Base-by-base conservation (phyloP, 2,329 filamentous ascomycete species). In the Diaporthe helianthi region DNA sequence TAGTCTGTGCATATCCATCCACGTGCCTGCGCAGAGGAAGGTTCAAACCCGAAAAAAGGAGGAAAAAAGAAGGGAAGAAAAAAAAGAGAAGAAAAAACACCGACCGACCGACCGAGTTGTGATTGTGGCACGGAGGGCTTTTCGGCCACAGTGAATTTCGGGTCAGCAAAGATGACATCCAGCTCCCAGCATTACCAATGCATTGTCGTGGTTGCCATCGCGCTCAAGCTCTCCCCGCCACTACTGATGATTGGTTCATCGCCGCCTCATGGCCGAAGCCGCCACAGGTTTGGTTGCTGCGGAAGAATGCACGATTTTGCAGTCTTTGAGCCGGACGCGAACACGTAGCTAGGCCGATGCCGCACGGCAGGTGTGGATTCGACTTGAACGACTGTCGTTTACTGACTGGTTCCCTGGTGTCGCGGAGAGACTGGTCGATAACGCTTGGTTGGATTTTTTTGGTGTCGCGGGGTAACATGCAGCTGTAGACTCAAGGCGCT, bases 141-240 rank as follows among this genome's bases (percentile, higher is more conserved):
- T 10, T 17, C 29, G 4, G 29, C 29, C 19, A 9, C 51, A 22
- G 52, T 26, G 24, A 3, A 55, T 38, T 31, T 19, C 31, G 52
- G 26, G 46, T 29, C 31, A 17, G 13, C 17, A 10, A 53, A 31
- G 15, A 29, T 12, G 33, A 12, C 13, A 5, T 24, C 19, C 68
- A 53, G 63, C 53, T 53, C 24, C 63, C 46, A 69, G 68, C 68
- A 69, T 49, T 63, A 29, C 58, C 44, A 51, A 52, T 33, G 54
- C 6, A 26, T 29, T 38, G 29, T 24, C 41, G 46, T 26, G 17
- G 36, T 54, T 22, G 15, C 36, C 29, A 24, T 65, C 17, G 19
- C 64, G 58, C 31, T 63, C 67, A 38, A 24, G 29, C 29, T 33
- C 26, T 49, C 41, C n/a, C n/a, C 44, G 19, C 26, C 29, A 19